phyloP scores from a whole-genome alignment of 495 filamentous ascomycete genomes.

The Barbatosphaeria neglecta region DNA sequence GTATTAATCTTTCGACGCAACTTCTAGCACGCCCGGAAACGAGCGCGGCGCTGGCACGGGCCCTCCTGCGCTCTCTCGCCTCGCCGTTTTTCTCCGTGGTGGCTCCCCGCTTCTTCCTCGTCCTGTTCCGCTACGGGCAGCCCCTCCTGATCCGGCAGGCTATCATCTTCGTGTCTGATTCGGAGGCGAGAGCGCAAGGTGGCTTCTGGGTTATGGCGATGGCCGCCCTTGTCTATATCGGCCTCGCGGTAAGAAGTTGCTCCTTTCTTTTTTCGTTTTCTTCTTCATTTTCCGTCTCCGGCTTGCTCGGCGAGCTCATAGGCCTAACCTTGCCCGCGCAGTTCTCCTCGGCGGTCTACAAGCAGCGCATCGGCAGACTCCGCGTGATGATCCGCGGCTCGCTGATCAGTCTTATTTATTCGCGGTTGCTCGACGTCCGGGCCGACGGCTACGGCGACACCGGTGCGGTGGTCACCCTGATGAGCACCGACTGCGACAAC shows the following conservation, averaged over 20 bases:
- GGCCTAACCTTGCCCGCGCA: constrained; percentile 5
- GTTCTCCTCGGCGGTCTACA: constrained; percentile 43
- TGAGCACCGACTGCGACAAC: constrained; percentile 36
- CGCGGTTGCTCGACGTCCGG: constrained; percentile 33
- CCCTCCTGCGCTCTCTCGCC: constrained; percentile 34
- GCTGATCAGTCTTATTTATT: constrained; percentile 49
- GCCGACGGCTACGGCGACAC: constrained; percentile 34
- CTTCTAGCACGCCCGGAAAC: constrained; percentile 13
- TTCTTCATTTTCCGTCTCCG: not conserved
- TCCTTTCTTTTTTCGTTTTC: not conserved
- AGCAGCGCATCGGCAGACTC: constrained; percentile 43
- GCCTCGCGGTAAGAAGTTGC: constrained; percentile 38
- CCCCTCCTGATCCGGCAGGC: constrained; percentile 47
- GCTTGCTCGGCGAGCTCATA: no score
- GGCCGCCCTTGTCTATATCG: constrained; percentile 46
- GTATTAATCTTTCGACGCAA: not conserved
- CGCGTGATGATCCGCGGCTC: constrained; percentile 48
- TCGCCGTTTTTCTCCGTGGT: constrained; percentile 36
- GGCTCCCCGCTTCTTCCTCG: constrained; percentile 42
- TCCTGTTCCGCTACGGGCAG: constrained; percentile 50
- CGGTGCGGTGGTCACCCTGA: constrained; percentile 47
- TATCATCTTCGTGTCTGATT: constrained; percentile 33
- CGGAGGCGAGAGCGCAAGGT: constrained; percentile 18
- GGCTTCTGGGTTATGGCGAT: constrained; percentile 48
- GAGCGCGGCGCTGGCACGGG: constrained; percentile 32